Conservation (phyloP, 2,329 filamentous ascomycete genomes). For the Colletotrichum eleusines region DNA sequence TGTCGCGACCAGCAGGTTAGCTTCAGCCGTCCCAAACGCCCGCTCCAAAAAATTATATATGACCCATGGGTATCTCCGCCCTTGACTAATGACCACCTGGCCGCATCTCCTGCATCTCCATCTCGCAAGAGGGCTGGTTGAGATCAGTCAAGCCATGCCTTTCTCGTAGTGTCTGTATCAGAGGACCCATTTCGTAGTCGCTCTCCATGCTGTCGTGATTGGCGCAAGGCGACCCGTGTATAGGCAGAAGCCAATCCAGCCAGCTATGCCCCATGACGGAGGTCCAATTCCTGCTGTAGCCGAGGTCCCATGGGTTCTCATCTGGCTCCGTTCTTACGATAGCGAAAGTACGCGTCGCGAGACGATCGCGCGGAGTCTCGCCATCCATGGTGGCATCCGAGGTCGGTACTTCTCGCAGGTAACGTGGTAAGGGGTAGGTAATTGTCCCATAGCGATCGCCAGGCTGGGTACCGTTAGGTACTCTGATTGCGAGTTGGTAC, state of each 20-base stretch:
- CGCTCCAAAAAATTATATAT: background rate
- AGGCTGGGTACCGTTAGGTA: slow-evolving; percentile 64
- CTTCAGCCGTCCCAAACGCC: slow-evolving; percentile 7
- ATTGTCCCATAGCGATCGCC: slow-evolving; percentile 63
- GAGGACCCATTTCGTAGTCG: slow-evolving; percentile 75
- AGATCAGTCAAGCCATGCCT: slow-evolving; percentile 52
- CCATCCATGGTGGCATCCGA: slow-evolving; percentile 23
- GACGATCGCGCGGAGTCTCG: slow-evolving; percentile 50
- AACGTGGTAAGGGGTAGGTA: slow-evolving; percentile 67
- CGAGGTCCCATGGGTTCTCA: slow-evolving; percentile 89
- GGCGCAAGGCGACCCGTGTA: slow-evolving; percentile 80
- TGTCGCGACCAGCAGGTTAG: background rate
- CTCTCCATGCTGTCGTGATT: slow-evolving; percentile 74
- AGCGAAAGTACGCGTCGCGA: slow-evolving; percentile 77
- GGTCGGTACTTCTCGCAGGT: slow-evolving; percentile 36
- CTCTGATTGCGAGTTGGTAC: slow-evolving; percentile 80
- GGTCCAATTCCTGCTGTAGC: slow-evolving; percentile 76
- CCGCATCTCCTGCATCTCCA: slow-evolving; percentile 49
- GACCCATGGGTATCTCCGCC: slow-evolving; percentile 16
- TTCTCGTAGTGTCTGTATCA: slow-evolving; percentile 67
- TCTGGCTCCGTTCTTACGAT: slow-evolving; percentile 79
- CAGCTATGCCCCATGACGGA: slow-evolving; percentile 81
- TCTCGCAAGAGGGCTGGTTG: slow-evolving; percentile 43
- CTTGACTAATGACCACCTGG: slow-evolving; percentile 9
- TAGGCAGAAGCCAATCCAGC: slow-evolving; percentile 84